Conservation (phyloP, 2,329 filamentous ascomycete species). For the Arthrinium phaeospermum region DNA sequence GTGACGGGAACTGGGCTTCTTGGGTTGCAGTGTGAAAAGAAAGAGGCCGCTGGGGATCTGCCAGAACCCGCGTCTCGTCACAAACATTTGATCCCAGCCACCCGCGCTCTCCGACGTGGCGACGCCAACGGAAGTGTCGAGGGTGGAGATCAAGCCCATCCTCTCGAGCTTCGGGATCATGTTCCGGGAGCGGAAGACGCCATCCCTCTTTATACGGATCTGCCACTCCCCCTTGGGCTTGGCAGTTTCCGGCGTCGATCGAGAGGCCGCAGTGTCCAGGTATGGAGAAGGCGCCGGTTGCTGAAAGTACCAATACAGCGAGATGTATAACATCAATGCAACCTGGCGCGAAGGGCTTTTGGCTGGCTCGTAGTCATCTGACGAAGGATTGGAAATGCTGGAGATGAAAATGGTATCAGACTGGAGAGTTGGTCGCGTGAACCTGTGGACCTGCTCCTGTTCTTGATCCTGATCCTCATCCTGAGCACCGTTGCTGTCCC, state of each 20-base stretch:
- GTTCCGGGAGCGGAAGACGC: conserved; percentile 84
- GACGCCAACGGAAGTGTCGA: conserved; percentile 76
- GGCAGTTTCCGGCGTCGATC: conserved; percentile 69
- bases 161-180: conserved; percentile 89
- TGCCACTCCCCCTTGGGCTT: conserved; percentile 86
- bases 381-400: conserved; percentile 84
- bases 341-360: conserved; percentile 86
- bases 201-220: conserved; percentile 82
- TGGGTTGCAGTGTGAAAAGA: conserved; percentile 80
- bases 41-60: conserved; percentile 87
- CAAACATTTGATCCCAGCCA: conserved; percentile 82
- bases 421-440: conserved; percentile 74
- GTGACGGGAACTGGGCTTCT: conserved; percentile 46
- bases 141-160: conserved; percentile 83
- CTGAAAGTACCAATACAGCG: conserved; percentile 97
- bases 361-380: conserved; percentile 77
- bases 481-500: conserved; percentile 42
- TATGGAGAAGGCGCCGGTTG: conserved; percentile 74
- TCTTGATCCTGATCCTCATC: not conserved
- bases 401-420: conserved; percentile 90
- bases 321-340: conserved; percentile 96
- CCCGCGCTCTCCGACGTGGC: conserved; percentile 65
- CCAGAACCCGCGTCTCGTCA: conserved; percentile 84
- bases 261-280: conserved; percentile 67
- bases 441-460: conserved; percentile 59